A percentile compares a stretch with the other conserved stretches of the same genome.
Evolutionary conservation across 768 basidiomycete genomes (phyloP).

Genomic region (Dioszegia hungarica): DNA sequence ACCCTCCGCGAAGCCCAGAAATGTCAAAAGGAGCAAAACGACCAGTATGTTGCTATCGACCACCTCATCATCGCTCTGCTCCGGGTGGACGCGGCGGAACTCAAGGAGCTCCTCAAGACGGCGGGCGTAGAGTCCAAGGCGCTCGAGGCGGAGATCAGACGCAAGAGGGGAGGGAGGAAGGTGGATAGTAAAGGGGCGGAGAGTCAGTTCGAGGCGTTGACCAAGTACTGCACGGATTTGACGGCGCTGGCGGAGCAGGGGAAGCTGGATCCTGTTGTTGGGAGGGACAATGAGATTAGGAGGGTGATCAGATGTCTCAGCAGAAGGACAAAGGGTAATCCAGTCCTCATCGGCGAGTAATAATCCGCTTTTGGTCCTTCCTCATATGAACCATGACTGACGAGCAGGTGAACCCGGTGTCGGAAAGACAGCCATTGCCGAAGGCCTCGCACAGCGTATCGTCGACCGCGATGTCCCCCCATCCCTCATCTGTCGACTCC

Average conservation of each 20-base stretch:
- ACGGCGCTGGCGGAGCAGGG: constrained; percentile 50
- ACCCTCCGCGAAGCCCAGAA: constrained; percentile 71
- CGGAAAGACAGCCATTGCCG: constrained; percentile 91
- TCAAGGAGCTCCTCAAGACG: constrained; percentile 69
- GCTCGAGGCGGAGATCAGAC: constrained; percentile 43
- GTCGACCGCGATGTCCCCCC: constrained; percentile 72
- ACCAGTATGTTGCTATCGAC: constrained; percentile 88
- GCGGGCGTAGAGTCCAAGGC: constrained; percentile 55
- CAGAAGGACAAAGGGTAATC: constrained; percentile 83
- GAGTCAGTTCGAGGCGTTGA: constrained; percentile 84
- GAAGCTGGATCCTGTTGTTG: constrained; percentile 52
- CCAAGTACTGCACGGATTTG: constrained; percentile 57
- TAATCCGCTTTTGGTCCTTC: constrained; percentile 64
- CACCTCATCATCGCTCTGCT: constrained; percentile 81
- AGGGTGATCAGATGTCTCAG: constrained; percentile 78
- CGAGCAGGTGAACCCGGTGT: constrained; percentile 74
- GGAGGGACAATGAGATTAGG: constrained; percentile 77
- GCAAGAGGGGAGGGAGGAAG: constrained; percentile 67
- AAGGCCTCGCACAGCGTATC: constrained; percentile 92
- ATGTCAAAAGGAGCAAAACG: constrained; percentile 68
- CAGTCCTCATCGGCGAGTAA: constrained; percentile 70
- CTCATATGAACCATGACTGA: constrained; percentile 89
- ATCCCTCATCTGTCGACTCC: constrained; percentile 42
- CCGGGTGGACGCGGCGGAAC: constrained; percentile 56
- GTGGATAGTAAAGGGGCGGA: constrained; percentile 84